These are phyloP conservation scores for Tulasnella sp. DNA, from an alignment of 768 basidiomycete genomes.

Conservation along the genomic window DNA sequence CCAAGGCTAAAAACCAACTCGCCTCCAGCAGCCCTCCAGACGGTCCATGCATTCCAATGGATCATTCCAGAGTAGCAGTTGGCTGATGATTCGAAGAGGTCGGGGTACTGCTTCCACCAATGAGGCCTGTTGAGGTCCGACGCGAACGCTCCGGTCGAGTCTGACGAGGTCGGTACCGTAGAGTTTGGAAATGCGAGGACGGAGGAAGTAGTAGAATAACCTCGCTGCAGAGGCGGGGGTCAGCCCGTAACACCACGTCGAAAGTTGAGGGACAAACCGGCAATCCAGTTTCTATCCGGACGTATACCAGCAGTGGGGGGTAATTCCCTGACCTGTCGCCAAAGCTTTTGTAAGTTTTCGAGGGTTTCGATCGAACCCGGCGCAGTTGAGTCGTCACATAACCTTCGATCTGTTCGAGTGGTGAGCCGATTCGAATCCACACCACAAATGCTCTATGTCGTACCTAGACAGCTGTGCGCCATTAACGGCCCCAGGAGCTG, in stretches of 20 bases:
- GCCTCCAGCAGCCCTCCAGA: not conserved
- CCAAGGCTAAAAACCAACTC: not conserved
- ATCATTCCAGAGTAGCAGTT: not conserved
- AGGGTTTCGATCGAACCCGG: not conserved
- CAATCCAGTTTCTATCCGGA: slow-evolving; percentile 1
- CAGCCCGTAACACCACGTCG: not conserved
- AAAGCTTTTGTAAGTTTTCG: not conserved
- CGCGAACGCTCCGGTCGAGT: not conserved
- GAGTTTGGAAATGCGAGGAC: not conserved
- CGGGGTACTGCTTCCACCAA: not conserved
- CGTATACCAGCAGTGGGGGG: not conserved
- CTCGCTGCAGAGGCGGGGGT: not conserved
- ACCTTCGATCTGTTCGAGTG: not conserved
- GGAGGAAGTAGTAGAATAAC: not conserved
- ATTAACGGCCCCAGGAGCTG: not conserved
- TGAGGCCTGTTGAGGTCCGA: not conserved
- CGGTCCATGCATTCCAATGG: not conserved
- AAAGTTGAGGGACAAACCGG: not conserved
- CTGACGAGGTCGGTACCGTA: not conserved
- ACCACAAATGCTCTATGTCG: not conserved
- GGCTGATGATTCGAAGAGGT: not conserved
- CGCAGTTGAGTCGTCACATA: slow-evolving; percentile 1
- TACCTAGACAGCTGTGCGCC: not conserved
- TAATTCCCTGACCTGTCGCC: not conserved
- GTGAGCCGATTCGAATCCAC: not conserved